phyloP scores from a whole-genome alignment of 2,329 filamentous ascomycete species.

The Colletotrichum lupini region DNA sequence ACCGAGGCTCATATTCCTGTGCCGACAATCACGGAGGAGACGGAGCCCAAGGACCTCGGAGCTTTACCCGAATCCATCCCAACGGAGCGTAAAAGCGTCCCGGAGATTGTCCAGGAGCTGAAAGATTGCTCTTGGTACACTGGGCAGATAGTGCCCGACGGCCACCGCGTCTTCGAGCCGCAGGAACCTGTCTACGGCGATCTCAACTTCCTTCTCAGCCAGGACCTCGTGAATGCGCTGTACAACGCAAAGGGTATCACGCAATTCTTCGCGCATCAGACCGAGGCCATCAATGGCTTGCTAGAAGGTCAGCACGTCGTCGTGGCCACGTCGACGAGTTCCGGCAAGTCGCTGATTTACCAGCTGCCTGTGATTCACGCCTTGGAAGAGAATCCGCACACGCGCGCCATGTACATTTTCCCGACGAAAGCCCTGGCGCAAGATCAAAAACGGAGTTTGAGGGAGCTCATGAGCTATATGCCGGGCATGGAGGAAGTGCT shows the following conservation, averaged over 20 bases:
- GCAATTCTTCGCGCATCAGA: conserved; percentile 89
- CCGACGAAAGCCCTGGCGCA: conserved; percentile 97
- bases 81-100: conserved; percentile 80
- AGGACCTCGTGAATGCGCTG: conserved; percentile 92
- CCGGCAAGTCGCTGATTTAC: conserved; percentile 98
- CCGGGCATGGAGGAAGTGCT: conserved; percentile 78
- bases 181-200: conserved; percentile 86
- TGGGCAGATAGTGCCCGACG: conserved; percentile 91
- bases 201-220: conserved; percentile 86
- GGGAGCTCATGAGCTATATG: conserved; percentile 86
- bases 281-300: conserved; percentile 91
- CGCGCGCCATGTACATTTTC: conserved; percentile 96
- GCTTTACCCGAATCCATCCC: conserved; percentile 79
- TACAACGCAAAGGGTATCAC: conserved; percentile 93
- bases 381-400: conserved; percentile 79
- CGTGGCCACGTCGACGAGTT: conserved; percentile 93
- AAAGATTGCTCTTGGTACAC: conserved; percentile 88
- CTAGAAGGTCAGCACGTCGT: conserved; percentile 88
- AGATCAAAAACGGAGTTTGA: conserved; percentile 89
- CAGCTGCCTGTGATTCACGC: conserved; percentile 92
- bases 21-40: conserved; percentile 57
- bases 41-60: conserved; percentile 47
- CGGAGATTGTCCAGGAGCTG: conserved; percentile 87
- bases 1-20: conserved; percentile 71
- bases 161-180: conserved; percentile 89